These are phyloP conservation scores for Lactarius tabidus DNA, from an alignment of 768 basidiomycete species.

Conservation along the genomic window DNA sequence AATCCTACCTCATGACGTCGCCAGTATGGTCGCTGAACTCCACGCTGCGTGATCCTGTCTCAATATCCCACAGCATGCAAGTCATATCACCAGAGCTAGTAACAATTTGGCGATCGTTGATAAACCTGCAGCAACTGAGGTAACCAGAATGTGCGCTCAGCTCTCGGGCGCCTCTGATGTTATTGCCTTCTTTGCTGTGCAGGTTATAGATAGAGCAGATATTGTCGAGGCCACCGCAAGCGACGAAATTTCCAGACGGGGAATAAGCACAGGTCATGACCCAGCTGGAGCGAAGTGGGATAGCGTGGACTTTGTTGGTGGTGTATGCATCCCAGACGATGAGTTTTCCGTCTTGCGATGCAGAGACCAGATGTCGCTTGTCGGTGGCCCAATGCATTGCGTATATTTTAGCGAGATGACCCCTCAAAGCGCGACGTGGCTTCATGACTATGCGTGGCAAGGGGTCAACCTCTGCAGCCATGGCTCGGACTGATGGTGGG, in stretches of 20 bases:
- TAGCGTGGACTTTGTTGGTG: slow-evolving; percentile 99
- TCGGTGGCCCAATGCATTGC: slow-evolving; percentile 99
- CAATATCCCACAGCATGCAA: slow-evolving; percentile 99
- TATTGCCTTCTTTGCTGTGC: slow-evolving; percentile 70
- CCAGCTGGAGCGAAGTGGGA: slow-evolving; percentile 96
- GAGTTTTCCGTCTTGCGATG: slow-evolving; percentile 98
- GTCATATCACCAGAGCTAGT: slow-evolving; percentile 99
- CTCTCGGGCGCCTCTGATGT: slow-evolving; percentile 88
- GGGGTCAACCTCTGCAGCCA: slow-evolving; percentile 95
- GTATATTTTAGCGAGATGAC: slow-evolving; percentile 99
- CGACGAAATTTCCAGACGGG: slow-evolving; percentile 94
- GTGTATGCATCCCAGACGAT: slow-evolving; percentile 99
- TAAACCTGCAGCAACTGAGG: slow-evolving; percentile 96
- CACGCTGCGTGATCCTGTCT: slow-evolving; percentile 94
- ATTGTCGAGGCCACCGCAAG: slow-evolving; percentile 98
- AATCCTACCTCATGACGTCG: slow-evolving; percentile 92
- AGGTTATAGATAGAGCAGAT: slow-evolving; percentile 98
- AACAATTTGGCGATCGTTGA: slow-evolving; percentile 98
- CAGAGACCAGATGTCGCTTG: slow-evolving; percentile 95
- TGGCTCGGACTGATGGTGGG: slow-evolving; percentile 75
- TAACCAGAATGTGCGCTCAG: slow-evolving; percentile 97
- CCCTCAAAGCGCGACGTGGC: slow-evolving; percentile 89
- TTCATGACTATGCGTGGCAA: slow-evolving; percentile 97
- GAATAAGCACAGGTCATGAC: slow-evolving; percentile 99
- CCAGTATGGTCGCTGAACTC: slow-evolving; percentile 99